Conservation (phyloP, 805 yeast genomes). For the Kodamaea kaohsiungensis region DNA sequence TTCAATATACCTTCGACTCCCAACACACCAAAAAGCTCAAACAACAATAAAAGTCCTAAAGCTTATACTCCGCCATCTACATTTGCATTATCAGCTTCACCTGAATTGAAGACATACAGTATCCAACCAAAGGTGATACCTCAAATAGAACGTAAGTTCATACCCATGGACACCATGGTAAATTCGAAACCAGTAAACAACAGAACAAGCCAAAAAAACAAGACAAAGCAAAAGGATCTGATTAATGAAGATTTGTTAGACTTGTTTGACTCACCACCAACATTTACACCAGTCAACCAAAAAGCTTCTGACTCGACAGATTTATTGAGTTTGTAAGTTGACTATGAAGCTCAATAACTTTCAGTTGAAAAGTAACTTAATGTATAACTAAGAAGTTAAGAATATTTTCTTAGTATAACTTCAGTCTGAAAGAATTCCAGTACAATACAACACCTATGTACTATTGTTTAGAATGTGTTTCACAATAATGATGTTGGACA, state of each 20-base stretch:
- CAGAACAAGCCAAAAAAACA: background rate
- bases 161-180: slow-evolving; percentile 3
- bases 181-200: slow-evolving; percentile 3
- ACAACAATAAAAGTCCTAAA: background rate
- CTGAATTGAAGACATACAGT: background rate
- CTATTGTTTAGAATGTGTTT: no score
- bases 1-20: background rate
- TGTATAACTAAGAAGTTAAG: no score
- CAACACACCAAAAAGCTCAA: background rate
- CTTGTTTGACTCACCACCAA: slow-evolving; percentile 8
- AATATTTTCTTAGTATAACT: no score
- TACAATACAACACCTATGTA: no score
- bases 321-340: slow-evolving; percentile 5
- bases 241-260: slow-evolving; percentile 11
- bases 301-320: slow-evolving; percentile 1
- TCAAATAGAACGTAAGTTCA: slow-evolving; percentile 5
- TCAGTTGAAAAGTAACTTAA: no score
- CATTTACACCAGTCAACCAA: background rate
- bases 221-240: background rate
- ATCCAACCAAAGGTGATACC: slow-evolving; percentile 1
- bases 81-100: background rate
- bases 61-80: background rate
- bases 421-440: no score
- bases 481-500: no score
- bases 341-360: no score